Percentiles rank a stretch among this genome's conserved stretches.
phyloP scores from a whole-genome alignment of 2,329 filamentous ascomycete species.

The Mollisiaceae sp. region DNA sequence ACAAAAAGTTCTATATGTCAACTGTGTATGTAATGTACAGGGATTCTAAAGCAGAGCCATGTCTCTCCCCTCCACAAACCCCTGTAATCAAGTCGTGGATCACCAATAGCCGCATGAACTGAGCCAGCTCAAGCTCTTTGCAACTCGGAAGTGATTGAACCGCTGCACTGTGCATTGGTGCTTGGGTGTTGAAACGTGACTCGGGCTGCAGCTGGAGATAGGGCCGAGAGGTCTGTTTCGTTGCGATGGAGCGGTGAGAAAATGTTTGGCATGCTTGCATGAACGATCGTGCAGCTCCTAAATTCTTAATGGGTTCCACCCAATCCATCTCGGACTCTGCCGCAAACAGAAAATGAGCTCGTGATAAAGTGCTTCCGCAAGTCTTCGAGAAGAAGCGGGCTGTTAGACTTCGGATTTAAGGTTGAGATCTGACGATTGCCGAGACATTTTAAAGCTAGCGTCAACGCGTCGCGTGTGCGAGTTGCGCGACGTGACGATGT shows the following conservation, averaged over 20 bases:
- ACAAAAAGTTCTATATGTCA: neutral
- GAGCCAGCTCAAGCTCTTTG: constrained; percentile 9
- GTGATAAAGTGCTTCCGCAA: neutral
- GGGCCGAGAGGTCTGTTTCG: constrained; percentile 2
- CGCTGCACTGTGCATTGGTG: constrained; percentile 11
- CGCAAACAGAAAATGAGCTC: neutral
- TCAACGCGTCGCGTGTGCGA: neutral
- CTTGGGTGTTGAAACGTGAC: constrained; percentile 23
- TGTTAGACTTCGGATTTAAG: neutral
- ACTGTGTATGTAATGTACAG: constrained; percentile 36
- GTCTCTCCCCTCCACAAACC: constrained; percentile 11
- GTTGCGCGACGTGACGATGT: neutral
- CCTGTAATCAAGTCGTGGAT: constrained; percentile 16
- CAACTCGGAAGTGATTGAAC: constrained; percentile 16
- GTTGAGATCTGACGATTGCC: constrained; percentile 1
- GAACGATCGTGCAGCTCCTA: neutral
- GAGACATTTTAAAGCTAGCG: neutral
- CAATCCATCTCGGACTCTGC: neutral
- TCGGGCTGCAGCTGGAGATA: constrained; percentile 10
- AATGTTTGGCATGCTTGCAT: neutral
- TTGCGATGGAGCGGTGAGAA: constrained; percentile 7
- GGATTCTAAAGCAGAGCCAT: constrained; percentile 24
- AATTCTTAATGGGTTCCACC: neutral
- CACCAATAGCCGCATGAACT: constrained; percentile 20
- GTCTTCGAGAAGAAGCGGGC: constrained; percentile 3